Conservation (phyloP, 345 rosid genomes). For the Moringa oleifera region DNA sequence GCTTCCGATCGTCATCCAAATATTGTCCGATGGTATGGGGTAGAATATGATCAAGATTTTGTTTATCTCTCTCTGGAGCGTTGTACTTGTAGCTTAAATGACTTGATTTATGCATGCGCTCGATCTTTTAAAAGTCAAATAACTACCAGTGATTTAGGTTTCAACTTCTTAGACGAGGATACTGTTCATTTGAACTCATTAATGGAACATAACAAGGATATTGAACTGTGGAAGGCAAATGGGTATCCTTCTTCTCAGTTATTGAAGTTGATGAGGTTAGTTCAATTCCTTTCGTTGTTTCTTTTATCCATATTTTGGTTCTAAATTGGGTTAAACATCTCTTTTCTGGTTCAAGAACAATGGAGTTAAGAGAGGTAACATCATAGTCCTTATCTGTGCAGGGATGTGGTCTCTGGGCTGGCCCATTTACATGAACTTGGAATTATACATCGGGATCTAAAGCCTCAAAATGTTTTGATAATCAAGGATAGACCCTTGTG, state of each 20-base stretch:
- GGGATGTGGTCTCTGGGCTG: conserved; percentile 65
- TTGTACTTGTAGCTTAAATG: conserved; percentile 62
- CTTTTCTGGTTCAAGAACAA: no score
- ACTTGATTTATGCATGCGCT: conserved; percentile 40
- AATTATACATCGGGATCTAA: conserved; percentile 70
- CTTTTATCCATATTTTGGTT: background rate
- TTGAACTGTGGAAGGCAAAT: conserved; percentile 54
- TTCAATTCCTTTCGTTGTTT: background rate
- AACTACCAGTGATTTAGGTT: conserved; percentile 14
- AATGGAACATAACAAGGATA: conserved; percentile 31
- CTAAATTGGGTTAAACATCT: background rate
- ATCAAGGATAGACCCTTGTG: conserved; percentile 44
- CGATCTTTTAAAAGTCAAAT: conserved; percentile 33
- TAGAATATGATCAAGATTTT: conserved; percentile 63
- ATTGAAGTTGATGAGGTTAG: conserved; percentile 63
- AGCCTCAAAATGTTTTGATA: conserved; percentile 81
- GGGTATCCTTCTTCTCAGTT: conserved; percentile 53
- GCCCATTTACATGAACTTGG: conserved; percentile 75
- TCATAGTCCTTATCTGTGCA: conserved; percentile 18
- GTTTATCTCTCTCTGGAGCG: conserved; percentile 65
- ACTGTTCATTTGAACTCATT: conserved; percentile 23
- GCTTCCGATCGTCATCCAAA: conserved; percentile 68
- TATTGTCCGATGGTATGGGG: conserved; percentile 71
- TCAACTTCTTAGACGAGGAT: conserved; percentile 19
- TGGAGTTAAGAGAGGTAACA: no score